Percentiles rank a stretch among this genome's conserved stretches.
Evolutionary conservation across 2,329 filamentous ascomycete genomes (phyloP).

Genomic region (Nemania sp.): DNA sequence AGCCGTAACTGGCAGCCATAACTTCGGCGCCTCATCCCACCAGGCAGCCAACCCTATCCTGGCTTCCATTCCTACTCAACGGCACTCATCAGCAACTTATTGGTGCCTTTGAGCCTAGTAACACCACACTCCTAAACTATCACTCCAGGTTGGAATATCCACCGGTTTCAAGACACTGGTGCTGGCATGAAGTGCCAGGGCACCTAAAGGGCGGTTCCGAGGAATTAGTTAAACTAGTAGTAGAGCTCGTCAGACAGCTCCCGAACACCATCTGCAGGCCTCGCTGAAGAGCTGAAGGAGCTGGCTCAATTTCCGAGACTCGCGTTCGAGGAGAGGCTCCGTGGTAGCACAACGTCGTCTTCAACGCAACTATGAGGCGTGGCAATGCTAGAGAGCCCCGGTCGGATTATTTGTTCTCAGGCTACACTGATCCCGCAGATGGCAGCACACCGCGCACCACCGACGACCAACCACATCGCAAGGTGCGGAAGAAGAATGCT

Average conservation of each 20-base stretch:
- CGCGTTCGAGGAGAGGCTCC: slow-evolving; percentile 4
- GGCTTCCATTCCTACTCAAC: slow-evolving; percentile 8
- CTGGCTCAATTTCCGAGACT: slow-evolving; percentile 23
- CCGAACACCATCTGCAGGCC: neutral
- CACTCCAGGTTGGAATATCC: slow-evolving; percentile 5
- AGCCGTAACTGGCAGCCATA: slow-evolving; percentile 8
- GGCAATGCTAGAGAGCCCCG: neutral
- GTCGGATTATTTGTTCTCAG: slow-evolving; percentile 8
- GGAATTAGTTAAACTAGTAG: neutral
- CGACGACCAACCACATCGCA: neutral
- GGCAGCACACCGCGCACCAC: neutral
- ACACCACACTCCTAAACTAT: neutral
- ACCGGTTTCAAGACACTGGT: slow-evolving; percentile 15
- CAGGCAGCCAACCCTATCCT: neutral
- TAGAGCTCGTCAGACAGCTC: neutral
- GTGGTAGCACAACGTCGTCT: slow-evolving; percentile 29
- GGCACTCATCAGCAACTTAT: neutral
- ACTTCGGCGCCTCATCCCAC: slow-evolving; percentile 21
- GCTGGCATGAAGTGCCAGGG: slow-evolving; percentile 12
- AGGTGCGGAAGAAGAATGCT: neutral
- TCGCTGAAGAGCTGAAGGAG: neutral
- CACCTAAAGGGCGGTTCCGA: neutral
- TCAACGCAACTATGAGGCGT: slow-evolving; percentile 22
- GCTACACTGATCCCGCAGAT: slow-evolving; percentile 18
- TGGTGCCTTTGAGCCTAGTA: slow-evolving; percentile 3